phyloP scores from a whole-genome alignment of 2,329 filamentous ascomycete genomes.

The Zasmidium citrigriseum region DNA sequence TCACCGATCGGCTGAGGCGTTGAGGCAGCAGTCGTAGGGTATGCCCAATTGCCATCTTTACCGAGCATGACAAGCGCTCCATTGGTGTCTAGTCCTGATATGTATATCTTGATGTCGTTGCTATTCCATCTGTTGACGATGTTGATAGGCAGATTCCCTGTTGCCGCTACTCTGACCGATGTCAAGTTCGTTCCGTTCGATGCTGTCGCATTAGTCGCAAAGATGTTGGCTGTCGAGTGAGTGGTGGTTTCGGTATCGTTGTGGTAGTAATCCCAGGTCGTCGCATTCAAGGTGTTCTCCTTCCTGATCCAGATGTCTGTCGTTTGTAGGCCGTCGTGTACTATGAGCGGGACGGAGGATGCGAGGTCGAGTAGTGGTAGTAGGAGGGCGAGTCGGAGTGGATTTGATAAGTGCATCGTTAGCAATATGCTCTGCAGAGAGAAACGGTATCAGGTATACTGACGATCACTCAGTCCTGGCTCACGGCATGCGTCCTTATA shows the following conservation, averaged over 20 bases:
- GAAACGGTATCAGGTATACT: not conserved
- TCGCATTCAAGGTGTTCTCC: constrained; percentile 24
- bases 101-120: constrained; percentile 43
- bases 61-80: constrained; percentile 45
- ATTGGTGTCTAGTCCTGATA: constrained; percentile 45
- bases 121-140: constrained; percentile 48
- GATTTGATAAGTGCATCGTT: not conserved
- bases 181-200: constrained; percentile 1
- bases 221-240: not conserved
- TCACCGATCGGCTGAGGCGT: constrained; percentile 39
- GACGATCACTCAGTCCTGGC: not conserved
- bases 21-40: constrained; percentile 41
- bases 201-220: not conserved
- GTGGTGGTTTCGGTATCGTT: not conserved
- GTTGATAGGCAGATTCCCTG: constrained; percentile 18
- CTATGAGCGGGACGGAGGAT: constrained; percentile 6
- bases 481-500: not conserved
- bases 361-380: not conserved
- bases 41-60: constrained; percentile 42
- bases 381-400: not conserved
- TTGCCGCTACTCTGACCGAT: constrained; percentile 1
- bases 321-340: not conserved
- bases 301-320: constrained; percentile 16
- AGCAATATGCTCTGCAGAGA: not conserved
- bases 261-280: constrained; percentile 12